Evolutionary conservation across 1,139 yeast species (phyloP).

Genomic region (Scheffersomyces quercinus): DNA sequence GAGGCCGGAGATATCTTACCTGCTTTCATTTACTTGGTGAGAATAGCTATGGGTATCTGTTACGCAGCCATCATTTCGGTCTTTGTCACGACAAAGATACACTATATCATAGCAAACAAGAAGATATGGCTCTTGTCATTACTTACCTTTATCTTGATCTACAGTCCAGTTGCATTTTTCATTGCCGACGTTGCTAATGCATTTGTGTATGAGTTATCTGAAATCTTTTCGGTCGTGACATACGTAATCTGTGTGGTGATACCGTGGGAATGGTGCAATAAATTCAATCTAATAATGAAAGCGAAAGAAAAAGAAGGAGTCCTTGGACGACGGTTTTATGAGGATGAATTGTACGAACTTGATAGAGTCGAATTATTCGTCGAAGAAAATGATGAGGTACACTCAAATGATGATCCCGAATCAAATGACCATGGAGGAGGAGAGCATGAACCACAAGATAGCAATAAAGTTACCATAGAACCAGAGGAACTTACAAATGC

Average conservation of each 20-base stretch:
- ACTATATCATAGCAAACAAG: slow-evolving; percentile 52
- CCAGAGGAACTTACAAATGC: slow-evolving; percentile 1
- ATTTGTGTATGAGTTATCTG: slow-evolving; percentile 72
- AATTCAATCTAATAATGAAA: slow-evolving; percentile 60
- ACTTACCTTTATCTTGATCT: slow-evolving; percentile 58
- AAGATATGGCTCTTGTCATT: slow-evolving; percentile 57
- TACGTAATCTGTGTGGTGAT: slow-evolving; percentile 74
- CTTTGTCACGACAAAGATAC: slow-evolving; percentile 56
- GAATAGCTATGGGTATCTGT: slow-evolving; percentile 72
- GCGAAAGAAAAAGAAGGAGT: slow-evolving; percentile 77
- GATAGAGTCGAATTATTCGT: slow-evolving; percentile 46
- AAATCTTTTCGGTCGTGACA: slow-evolving; percentile 68
- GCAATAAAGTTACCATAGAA: background rate
- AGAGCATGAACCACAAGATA: slow-evolving; percentile 5
- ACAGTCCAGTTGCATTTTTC: slow-evolving; percentile 72
- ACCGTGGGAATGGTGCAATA: slow-evolving; percentile 89
- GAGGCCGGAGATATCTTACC: slow-evolving; percentile 65
- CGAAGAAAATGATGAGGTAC: slow-evolving; percentile 26
- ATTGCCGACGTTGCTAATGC: slow-evolving; percentile 74
- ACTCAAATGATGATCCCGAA: slow-evolving; percentile 7
- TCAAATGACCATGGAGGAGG: slow-evolving; percentile 10
- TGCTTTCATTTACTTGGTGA: slow-evolving; percentile 74
- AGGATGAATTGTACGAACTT: slow-evolving; percentile 57
- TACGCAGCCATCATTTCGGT: slow-evolving; percentile 69
- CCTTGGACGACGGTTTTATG: slow-evolving; percentile 75